Base-by-base conservation (phyloP, 371 early-diverging fungal genomes). In the Mortierella sp. region DNA sequence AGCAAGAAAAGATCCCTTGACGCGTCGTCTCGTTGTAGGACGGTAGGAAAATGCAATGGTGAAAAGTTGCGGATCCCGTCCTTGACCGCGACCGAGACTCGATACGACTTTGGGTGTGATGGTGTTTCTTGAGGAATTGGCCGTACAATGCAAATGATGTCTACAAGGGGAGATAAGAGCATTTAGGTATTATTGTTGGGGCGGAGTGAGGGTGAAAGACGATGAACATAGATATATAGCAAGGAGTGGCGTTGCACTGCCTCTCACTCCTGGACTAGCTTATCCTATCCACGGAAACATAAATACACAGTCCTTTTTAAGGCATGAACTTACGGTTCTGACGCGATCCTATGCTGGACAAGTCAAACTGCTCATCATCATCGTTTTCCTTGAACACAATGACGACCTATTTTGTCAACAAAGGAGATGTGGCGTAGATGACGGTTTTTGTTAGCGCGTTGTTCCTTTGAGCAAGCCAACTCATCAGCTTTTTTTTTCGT, bases 321-420 rank as follows among this genome's bases (percentile, higher is more conserved):
- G 4, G 59, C 16, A 26, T 31, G 16, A 59, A 79, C 84, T 71
- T 80, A 83, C 84, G 84, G 72, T 80, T 83, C 50, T 83, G 84
- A 13, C 80, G 80, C 19, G 84, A 83, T 13, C 84, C 75, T 16
- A 83, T 73, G 50, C 77, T 83, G 11, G 70, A 46, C 8, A 83
- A 69, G 50, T 83, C 84, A 59, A 83, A 82, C 50, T 76, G 69
- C 31, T 73, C 77, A 2, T 83, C 84, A 71, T 80, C 84, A 14
- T 83, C 80, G 54, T 69, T 69, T 54, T 80, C 84, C 48, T 83
- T 80, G 77, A 83, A 83, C 37, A 83, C 73, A 28, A 83, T 80
- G 11, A 83, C 78, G 9, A 83, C 83, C 83, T 83, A 74, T 50
- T 37, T 34, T n/a, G 37, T 46, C 13, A 69, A 48, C 16, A 57